Evolutionary conservation across 768 basidiomycete genomes (phyloP).

Genomic region (Infundibulicybe gibba): DNA sequence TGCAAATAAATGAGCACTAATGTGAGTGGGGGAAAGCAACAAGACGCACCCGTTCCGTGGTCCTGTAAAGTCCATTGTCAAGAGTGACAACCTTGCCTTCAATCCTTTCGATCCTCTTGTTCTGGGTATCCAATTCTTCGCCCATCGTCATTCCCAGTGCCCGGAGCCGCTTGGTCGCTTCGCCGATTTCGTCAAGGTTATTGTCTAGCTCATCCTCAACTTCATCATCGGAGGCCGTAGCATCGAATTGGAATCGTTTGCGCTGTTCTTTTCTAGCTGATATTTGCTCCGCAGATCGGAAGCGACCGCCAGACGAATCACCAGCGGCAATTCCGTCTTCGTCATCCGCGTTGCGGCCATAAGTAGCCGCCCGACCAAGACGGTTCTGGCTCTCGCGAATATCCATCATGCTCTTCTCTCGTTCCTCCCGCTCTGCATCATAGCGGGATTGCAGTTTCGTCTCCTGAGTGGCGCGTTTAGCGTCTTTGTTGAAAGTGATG

Average conservation of each 20-base stretch:
- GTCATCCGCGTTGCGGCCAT: constrained; percentile 42
- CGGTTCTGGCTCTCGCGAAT: constrained; percentile 86
- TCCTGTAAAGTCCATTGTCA: constrained; percentile 73
- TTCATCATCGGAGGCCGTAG: constrained; percentile 87
- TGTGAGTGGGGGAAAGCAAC: background rate
- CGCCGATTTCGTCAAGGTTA: constrained; percentile 84
- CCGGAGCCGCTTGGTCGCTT: constrained; percentile 74
- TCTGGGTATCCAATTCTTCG: constrained; percentile 87
- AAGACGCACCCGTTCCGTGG: constrained; percentile 71
- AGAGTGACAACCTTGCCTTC: constrained; percentile 73
- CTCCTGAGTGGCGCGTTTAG: constrained; percentile 85
- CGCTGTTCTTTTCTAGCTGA: constrained; percentile 63
- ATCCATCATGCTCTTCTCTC: constrained; percentile 83
- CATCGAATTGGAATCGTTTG: constrained; percentile 89
- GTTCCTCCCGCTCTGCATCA: constrained; percentile 78
- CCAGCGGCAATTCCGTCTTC: constrained; percentile 38
- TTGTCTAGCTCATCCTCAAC: constrained; percentile 91
- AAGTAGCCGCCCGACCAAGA: constrained; percentile 69
- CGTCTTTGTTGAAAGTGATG: constrained; percentile 90
- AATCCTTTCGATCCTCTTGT: constrained; percentile 71
- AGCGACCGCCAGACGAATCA: constrained; percentile 35
- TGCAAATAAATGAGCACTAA: constrained; percentile 19
- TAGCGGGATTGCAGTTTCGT: constrained; percentile 81
- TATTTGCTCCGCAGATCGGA: constrained; percentile 48
- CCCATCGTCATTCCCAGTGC: constrained; percentile 80